Evolutionary conservation across 2,329 filamentous ascomycete species (phyloP).

Genomic region (Cordyceps fumosorosea): DNA sequence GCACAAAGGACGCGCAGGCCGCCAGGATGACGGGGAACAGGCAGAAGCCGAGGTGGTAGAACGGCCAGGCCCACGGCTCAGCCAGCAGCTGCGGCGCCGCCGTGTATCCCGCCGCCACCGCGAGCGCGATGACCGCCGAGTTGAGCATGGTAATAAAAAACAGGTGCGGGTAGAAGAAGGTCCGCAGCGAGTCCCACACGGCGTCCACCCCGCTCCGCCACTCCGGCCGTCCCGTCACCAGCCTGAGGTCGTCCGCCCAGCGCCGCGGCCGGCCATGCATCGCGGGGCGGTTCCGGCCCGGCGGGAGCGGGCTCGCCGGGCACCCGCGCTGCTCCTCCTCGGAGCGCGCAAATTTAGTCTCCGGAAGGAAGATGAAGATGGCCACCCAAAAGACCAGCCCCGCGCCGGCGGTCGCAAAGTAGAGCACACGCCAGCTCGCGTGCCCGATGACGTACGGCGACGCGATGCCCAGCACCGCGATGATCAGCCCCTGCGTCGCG

Average conservation of each 20-base stretch:
- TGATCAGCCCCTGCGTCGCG: conserved; percentile 24
- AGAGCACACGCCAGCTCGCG: conserved; percentile 29
- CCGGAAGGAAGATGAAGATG: conserved; percentile 27
- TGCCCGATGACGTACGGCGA: conserved; percentile 25
- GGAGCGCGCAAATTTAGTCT: conserved; percentile 28
- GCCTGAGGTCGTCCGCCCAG: conserved; percentile 25
- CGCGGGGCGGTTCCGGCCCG: conserved; percentile 22
- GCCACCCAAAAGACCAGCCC: conserved; percentile 28
- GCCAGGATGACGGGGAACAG: conserved; percentile 21
- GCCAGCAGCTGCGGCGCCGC: conserved; percentile 21
- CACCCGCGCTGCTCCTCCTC: conserved; percentile 20
- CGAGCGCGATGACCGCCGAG: conserved; percentile 24
- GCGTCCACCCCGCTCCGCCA: conserved; percentile 21
- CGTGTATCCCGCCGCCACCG: conserved; percentile 19
- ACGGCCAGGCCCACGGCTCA: conserved; percentile 24
- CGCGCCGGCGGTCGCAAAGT: conserved; percentile 26
- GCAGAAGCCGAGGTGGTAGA: conserved; percentile 23
- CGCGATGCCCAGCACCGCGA: conserved; percentile 23
- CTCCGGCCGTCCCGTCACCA: conserved; percentile 26
- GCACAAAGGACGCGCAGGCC: conserved; percentile 17
- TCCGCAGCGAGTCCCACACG: conserved; percentile 23
- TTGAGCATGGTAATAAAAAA: conserved; percentile 27
- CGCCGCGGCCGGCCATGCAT: conserved; percentile 23
- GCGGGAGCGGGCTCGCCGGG: conserved; percentile 19
- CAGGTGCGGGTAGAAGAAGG: conserved; percentile 27